phyloP scores from a whole-genome alignment of 257 asterid species.

The Lycium barbarum region DNA sequence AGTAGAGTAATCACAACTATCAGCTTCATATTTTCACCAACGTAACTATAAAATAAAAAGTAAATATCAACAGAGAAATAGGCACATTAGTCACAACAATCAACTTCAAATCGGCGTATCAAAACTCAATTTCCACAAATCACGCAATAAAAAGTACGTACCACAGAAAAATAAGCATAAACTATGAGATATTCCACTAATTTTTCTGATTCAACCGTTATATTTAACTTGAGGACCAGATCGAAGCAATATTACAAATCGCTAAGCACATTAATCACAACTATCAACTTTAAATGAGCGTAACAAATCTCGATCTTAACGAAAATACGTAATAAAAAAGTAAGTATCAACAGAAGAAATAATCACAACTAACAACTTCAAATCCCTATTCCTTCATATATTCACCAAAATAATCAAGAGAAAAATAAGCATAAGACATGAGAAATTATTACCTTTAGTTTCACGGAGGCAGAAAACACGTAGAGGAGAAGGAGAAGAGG shows the following conservation, averaged over 20 bases:
- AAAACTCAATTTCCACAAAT: too few relatives aligned
- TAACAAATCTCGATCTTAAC: not conserved
- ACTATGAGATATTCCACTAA: not conserved
- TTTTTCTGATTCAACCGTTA: not conserved
- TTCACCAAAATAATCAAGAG: too few relatives aligned
- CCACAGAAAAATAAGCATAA: not conserved
- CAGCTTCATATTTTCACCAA: slow-evolving; percentile 1
- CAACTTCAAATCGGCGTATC: too few relatives aligned
- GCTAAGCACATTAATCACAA: not conserved
- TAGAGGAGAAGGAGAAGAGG: slow-evolving; percentile 41
- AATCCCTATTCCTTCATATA: too few relatives aligned
- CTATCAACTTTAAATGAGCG: not conserved
- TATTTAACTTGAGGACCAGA: not conserved
- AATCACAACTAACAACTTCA: too few relatives aligned
- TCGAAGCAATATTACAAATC: not conserved
- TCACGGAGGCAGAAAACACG: slow-evolving; percentile 52
- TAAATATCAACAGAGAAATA: not conserved
- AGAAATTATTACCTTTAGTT: slow-evolving; percentile 47
- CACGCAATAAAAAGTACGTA: too few relatives aligned
- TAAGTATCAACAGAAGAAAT: not conserved
- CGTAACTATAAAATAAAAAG: not conserved
- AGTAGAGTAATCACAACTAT: not conserved
- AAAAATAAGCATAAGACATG: not conserved
- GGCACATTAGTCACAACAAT: not conserved
- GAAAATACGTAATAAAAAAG: slow-evolving; percentile 14